These are phyloP conservation scores for Pleurotus giganteus DNA, from an alignment of 768 basidiomycete species.

Conservation along the genomic window DNA sequence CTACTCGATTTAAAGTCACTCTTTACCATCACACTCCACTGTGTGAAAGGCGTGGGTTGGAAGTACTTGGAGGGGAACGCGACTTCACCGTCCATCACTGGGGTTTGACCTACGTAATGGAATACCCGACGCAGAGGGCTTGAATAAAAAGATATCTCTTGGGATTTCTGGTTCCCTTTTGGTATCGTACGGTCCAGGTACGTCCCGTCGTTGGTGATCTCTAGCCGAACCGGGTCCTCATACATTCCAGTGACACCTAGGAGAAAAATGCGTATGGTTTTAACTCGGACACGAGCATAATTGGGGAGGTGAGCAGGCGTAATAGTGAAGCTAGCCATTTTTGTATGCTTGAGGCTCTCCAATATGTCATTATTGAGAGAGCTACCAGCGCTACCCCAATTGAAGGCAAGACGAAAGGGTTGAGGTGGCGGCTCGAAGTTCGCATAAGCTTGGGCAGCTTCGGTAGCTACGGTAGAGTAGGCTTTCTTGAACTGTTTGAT, in stretches of 20 bases:
- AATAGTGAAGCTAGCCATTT: background rate
- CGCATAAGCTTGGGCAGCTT: background rate
- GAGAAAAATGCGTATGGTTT: background rate
- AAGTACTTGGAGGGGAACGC: background rate
- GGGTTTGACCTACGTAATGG: background rate
- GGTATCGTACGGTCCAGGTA: background rate
- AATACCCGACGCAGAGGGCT: background rate
- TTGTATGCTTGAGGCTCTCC: background rate
- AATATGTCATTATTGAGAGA: background rate
- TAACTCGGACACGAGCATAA: background rate
- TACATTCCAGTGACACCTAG: background rate
- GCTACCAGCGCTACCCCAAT: background rate
- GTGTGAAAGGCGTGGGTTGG: background rate
- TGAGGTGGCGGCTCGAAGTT: background rate
- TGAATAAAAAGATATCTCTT: background rate
- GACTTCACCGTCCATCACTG: background rate
- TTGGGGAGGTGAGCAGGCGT: background rate
- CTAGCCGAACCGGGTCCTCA: background rate
- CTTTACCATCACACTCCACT: background rate
- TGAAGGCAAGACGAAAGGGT: background rate
- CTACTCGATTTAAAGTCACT: background rate
- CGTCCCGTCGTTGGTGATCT: background rate
- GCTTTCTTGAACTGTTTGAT: background rate
- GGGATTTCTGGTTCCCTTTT: background rate
- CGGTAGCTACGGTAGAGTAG: background rate